These are phyloP conservation scores for Corylus heterophylla DNA, from an alignment of 306 rosid species.

Conservation along the genomic window DNA sequence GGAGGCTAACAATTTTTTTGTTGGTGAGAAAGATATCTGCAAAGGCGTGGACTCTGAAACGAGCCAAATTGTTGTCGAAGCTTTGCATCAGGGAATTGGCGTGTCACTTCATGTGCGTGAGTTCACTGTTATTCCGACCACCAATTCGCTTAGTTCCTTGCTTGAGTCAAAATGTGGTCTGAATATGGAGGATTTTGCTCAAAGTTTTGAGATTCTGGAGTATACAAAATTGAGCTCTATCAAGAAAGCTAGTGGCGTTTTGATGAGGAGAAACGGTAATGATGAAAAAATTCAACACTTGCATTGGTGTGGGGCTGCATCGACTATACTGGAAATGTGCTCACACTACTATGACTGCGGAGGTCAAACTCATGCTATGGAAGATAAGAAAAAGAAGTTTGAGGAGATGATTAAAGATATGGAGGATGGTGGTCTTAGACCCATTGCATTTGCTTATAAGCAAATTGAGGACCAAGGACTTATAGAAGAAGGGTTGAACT, in stretches of 20 bases:
- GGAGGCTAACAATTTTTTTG: conserved; percentile 44
- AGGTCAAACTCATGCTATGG: conserved; percentile 40
- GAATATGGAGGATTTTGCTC: background rate
- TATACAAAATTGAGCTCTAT: conserved; percentile 25
- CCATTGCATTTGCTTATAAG: conserved; percentile 63
- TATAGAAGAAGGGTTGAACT: conserved; percentile 42
- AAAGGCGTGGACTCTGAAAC: conserved; percentile 12
- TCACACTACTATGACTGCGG: conserved; percentile 41
- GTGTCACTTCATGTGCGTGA: conserved; percentile 30
- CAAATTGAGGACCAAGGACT: conserved; percentile 26
- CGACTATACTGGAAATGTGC: conserved; percentile 53
- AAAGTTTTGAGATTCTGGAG: conserved; percentile 10
- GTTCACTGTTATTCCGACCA: conserved; percentile 4
- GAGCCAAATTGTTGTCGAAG: conserved; percentile 18
- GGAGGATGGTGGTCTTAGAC: conserved; percentile 43
- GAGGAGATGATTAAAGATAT: conserved; percentile 34
- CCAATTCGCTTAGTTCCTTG: conserved; percentile 30
- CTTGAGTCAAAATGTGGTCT: conserved; percentile 14
- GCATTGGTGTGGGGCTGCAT: conserved; percentile 60
- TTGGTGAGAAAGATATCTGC: conserved; percentile 44
- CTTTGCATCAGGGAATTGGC: conserved; percentile 40
- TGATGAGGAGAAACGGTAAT: conserved; percentile 28
- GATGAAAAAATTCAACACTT: conserved; percentile 27
- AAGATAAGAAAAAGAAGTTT: conserved; percentile 24
- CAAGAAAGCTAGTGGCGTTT: conserved; percentile 31